Percentiles rank a stretch among this genome's conserved stretches.
These are phyloP conservation scores for Podaxis sp. DNA, from an alignment of 768 basidiomycete genomes.

Conservation along the genomic window DNA sequence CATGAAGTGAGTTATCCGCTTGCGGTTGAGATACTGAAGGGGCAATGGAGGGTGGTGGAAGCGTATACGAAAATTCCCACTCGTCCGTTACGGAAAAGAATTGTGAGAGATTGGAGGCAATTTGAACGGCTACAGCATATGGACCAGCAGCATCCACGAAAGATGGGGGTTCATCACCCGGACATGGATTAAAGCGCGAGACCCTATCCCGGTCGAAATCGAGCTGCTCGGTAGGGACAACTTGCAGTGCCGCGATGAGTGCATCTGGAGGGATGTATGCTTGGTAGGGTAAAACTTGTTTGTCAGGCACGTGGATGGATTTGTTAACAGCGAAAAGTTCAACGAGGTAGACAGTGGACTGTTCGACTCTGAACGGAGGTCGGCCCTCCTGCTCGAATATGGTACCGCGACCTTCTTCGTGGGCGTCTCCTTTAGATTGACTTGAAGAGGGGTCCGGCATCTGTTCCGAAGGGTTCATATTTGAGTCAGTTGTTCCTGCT, in stretches of 20 bases:
- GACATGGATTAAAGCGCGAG: slow-evolving; percentile 54
- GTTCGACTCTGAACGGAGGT: slow-evolving; percentile 56
- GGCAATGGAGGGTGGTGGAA: slow-evolving; percentile 29
- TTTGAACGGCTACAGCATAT: slow-evolving; percentile 71
- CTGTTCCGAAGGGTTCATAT: neutral
- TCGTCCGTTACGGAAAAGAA: slow-evolving; percentile 77
- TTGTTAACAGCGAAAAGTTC: slow-evolving; percentile 62
- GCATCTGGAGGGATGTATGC: slow-evolving; percentile 56
- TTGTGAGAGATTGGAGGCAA: slow-evolving; percentile 58
- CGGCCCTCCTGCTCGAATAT: slow-evolving; percentile 23
- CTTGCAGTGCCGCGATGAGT: slow-evolving; percentile 50
- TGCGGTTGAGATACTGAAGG: slow-evolving; percentile 20
- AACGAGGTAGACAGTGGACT: slow-evolving; percentile 65
- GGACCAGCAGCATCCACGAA: slow-evolving; percentile 61
- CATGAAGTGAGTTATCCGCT: slow-evolving; percentile 34
- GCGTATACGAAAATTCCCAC: slow-evolving; percentile 57
- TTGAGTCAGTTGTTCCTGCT: slow-evolving; percentile 13
- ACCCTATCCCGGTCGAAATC: slow-evolving; percentile 41
- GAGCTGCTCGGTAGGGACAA: slow-evolving; percentile 41
- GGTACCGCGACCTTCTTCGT: slow-evolving; percentile 23
- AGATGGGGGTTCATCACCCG: slow-evolving; percentile 25
- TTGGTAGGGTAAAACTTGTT: slow-evolving; percentile 72
- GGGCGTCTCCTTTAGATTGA: slow-evolving; percentile 12
- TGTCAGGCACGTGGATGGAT: slow-evolving; percentile 49
- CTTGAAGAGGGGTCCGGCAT: neutral